phyloP scores from a whole-genome alignment of 352 stramenopile species.

The Globisporangium viniferum region DNA sequence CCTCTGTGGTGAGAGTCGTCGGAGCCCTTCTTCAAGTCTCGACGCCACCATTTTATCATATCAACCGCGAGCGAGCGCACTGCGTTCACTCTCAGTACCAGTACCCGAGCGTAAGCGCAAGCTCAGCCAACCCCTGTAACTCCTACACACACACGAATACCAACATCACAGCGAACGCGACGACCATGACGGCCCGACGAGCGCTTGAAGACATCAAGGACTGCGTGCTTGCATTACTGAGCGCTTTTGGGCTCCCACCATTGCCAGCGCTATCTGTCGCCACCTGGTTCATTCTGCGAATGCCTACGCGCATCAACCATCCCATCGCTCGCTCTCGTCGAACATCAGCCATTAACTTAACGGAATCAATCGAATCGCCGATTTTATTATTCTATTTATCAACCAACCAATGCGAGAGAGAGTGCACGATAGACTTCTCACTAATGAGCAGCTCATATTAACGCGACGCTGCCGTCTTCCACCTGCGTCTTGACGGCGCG shows the following conservation, averaged over 20 bases:
- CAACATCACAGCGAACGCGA: neutral
- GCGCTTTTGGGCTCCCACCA: neutral
- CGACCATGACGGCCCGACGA: neutral
- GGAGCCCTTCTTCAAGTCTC: neutral
- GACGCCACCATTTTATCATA: neutral
- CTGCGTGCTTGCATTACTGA: neutral
- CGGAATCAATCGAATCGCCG: slow-evolving; percentile 11
- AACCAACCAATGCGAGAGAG: neutral
- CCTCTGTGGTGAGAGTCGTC: slow-evolving; percentile 42
- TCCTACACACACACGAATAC: neutral
- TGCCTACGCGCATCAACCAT: neutral
- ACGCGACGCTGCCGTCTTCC: slow-evolving; percentile 44
- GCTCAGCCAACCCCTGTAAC: neutral
- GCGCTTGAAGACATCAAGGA: neutral
- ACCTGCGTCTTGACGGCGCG: slow-evolving; percentile 55
- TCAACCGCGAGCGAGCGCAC: neutral
- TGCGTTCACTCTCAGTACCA: neutral
- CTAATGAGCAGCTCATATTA: slow-evolving; percentile 31
- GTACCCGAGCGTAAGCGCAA: neutral
- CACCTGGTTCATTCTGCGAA: neutral
- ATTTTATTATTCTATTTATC: slow-evolving; percentile 16
- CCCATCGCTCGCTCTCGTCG: neutral
- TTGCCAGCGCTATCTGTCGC: neutral
- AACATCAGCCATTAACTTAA: slow-evolving; percentile 20
- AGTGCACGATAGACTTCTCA: neutral